Evolutionary conservation across 768 basidiomycete species (phyloP), one percentile per base, ranked within the genome.

Genomic region (Chalciporus sphaerocephalus): DNA sequence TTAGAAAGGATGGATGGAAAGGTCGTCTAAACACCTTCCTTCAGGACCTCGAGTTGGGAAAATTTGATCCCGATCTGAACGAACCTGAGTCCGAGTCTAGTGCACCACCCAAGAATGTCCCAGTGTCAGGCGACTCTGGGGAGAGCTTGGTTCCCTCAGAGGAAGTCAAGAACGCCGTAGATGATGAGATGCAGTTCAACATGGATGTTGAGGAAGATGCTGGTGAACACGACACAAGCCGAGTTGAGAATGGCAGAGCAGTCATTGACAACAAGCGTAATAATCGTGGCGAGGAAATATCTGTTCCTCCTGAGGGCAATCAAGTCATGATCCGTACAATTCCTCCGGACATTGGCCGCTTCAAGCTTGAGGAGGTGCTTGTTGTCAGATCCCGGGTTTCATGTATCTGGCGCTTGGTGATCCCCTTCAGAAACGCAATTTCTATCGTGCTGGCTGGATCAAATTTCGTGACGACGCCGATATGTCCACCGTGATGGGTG

Each of bases 271-370:
- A 68, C 53, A 78, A 64, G 54, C 75, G 74, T 37, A 65, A 56
- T 47, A 80, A 75, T 54, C 79, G 82, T 35, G 83, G 79, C 6
- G 84, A 91, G 59, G 90, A 92, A 59, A 65, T 79, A 47, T 79
- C 80, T 45, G 83, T 79, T 18, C 69, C 74, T 33, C 79, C 86
- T 13, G 88, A 92, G 56, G 89, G 87, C 18, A 90, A 89, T 55
- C 87, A 96, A 60, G 83, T 96, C 44, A 92, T 94, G 81, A 93
- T 96, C 60, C 83, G 92, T 48, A 93, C 92, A 15, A 92, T 96
- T 52, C 92, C 92, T 38, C 92, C 93, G 20, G 89, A 92, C 53
- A 92, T 93, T 56, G 88, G 89, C 23, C 83, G 93, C 25, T 70
- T 86, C 39, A 92, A 91, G 59, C 74, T 97, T 27, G 93, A 97